These are phyloP conservation scores for Syncephalastrum contaminatum DNA, from an alignment of 371 early-diverging fungal species.

Conservation along the genomic window DNA sequence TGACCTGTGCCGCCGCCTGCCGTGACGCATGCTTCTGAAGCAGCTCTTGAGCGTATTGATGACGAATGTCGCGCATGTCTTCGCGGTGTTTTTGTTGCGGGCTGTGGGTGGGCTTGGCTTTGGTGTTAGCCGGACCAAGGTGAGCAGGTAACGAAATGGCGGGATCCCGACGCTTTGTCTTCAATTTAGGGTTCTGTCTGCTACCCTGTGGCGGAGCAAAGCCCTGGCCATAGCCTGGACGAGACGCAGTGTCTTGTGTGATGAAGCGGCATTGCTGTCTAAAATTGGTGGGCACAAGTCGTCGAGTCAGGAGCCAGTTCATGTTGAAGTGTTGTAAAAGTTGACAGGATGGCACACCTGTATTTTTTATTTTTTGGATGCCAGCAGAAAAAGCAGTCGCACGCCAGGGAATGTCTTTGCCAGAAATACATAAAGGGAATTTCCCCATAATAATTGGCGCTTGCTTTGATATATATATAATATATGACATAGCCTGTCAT, in stretches of 20 bases:
- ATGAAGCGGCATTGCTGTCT: no score
- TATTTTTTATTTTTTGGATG: no score
- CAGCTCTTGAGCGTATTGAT: slow-evolving; percentile 43
- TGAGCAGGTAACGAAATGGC: slow-evolving; percentile 38
- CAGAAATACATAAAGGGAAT: no score
- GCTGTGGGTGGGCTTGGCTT: slow-evolving; percentile 11
- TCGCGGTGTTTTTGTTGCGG: slow-evolving; percentile 35
- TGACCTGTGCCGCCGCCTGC: slow-evolving; percentile 27
- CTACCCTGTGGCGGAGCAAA: slow-evolving; percentile 42
- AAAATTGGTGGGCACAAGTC: no score
- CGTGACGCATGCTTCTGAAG: slow-evolving; percentile 37
- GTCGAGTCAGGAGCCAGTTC: neutral
- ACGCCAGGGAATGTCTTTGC: no score
- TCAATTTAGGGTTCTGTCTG: slow-evolving; percentile 27
- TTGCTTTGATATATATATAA: no score
- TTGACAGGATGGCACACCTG: no score
- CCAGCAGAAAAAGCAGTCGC: no score
- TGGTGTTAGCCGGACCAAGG: slow-evolving; percentile 16
- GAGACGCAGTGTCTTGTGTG: no score
- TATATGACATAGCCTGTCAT: no score
- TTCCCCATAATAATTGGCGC: no score
- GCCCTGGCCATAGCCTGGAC: slow-evolving; percentile 33
- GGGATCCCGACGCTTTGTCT: slow-evolving; percentile 24
- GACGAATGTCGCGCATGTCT: slow-evolving; percentile 33
- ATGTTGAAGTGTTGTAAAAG: slow-evolving; percentile 1